Conservation (phyloP, 805 yeast genomes). For the Candida xyloterini region DNA sequence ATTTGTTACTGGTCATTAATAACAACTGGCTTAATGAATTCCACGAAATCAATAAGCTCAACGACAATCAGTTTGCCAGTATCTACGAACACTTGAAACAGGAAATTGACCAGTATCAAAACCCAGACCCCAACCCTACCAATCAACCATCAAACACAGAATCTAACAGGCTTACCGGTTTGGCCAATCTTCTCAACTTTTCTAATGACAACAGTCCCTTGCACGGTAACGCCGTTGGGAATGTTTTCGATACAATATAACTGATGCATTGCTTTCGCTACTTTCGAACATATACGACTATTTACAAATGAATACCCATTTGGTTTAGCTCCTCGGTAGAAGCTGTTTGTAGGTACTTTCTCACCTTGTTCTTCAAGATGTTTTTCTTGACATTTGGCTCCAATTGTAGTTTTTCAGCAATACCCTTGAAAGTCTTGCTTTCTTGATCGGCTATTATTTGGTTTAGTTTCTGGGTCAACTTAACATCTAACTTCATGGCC, state of each 20-base stretch:
- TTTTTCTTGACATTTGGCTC: conserved; percentile 44
- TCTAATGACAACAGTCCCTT: conserved; percentile 31
- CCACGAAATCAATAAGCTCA: conserved; percentile 29
- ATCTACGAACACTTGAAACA: conserved; percentile 25
- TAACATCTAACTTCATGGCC: conserved; percentile 19
- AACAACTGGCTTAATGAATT: conserved; percentile 32
- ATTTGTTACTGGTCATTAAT: conserved; percentile 31
- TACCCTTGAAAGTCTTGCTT: conserved; percentile 36
- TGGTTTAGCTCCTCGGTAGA: conserved; percentile 26
- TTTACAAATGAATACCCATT: conserved; percentile 26
- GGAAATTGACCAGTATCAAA: conserved; percentile 28
- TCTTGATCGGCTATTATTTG: conserved; percentile 27
- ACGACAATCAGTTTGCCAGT: conserved; percentile 27
- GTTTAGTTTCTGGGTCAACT: conserved; percentile 16
- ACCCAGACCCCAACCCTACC: conserved; percentile 19
- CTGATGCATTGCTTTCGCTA: conserved; percentile 9
- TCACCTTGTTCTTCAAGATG: conserved; percentile 67
- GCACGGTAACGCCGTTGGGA: conserved; percentile 27
- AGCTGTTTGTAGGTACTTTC: conserved; percentile 47
- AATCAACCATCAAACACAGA: conserved; percentile 2
- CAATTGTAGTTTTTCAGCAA: conserved; percentile 36
- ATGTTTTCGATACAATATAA: conserved; percentile 28
- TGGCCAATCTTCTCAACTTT: conserved; percentile 29
- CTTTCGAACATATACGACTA: conserved; percentile 5
- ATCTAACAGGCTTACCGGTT: conserved; percentile 23